Evolutionary conservation across 768 basidiomycete genomes (phyloP).

Genomic region (Leccinum arenicola): DNA sequence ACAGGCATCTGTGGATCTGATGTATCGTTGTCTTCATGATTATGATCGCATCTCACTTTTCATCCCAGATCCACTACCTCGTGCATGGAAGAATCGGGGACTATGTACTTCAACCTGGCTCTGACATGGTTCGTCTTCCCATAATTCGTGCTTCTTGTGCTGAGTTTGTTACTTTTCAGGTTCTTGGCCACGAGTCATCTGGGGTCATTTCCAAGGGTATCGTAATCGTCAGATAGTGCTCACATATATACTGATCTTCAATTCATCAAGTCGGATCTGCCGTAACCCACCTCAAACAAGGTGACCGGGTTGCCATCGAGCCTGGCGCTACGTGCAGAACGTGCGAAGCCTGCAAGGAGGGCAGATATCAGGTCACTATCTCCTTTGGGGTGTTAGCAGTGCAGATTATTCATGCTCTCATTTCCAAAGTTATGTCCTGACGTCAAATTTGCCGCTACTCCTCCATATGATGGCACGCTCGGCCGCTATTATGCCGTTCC

Average conservation of each 20-base stretch:
- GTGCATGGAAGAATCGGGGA: conserved; percentile 78
- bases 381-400: neutral
- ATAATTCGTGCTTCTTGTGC: neutral
- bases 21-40: conserved; percentile 29
- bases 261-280: conserved; percentile 59
- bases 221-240: neutral
- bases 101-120: conserved; percentile 62
- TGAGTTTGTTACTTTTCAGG: conserved; percentile 41
- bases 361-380: conserved; percentile 69
- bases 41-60: conserved; percentile 6
- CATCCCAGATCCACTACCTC: conserved; percentile 67
- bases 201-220: conserved; percentile 72
- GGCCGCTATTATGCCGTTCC: conserved; percentile 84
- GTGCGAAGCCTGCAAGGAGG: conserved; percentile 83
- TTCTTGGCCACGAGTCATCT: conserved; percentile 92
- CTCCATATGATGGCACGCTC: conserved; percentile 90
- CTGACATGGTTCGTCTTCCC: conserved; percentile 60
- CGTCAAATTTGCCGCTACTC: conserved; percentile 89
- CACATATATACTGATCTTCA: neutral
- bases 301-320: conserved; percentile 90
- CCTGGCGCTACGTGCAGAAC: conserved; percentile 83
- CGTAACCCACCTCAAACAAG: conserved; percentile 73
- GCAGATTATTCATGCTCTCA: neutral
- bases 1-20: conserved; percentile 91
- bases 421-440: conserved; percentile 71